Evolutionary conservation across 805 yeast genomes (phyloP), one percentile per base, ranked within the genome.

Genomic region (Diddensiella caesifluorescens): DNA sequence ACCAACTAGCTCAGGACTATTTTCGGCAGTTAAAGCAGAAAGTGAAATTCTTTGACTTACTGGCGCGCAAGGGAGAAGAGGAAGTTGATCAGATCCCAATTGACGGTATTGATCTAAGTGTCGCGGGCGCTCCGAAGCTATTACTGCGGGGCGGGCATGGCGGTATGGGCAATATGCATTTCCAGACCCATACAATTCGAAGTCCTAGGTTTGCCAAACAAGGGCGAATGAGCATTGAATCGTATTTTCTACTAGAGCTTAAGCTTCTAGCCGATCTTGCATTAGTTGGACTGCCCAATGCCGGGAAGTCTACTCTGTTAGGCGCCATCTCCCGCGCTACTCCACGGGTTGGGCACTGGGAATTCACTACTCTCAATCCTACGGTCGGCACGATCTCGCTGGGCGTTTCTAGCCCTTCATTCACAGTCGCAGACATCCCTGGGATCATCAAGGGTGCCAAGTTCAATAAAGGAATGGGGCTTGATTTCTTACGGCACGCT

Each of bases 361-460:
- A 83, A 55, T 92, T 92, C 59, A 92, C 98, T 0, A 92, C 98
- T 0, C 65, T 92, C 40, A 86, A 80, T 47, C 98, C 98, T 0
- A 81, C 87, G 0, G 77, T 92, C 37, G 98, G 98, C 3, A 90
- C 97, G 0, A 83, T 92, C 10, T 70, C 72, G 35, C 61, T 79
- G 16, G 74, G 81, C 1, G 73, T 81, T 2, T 62, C 68, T 2
- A 55, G 56, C 33, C 52, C 54, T 19, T 73, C 83, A 4, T 89
- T 90, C 59, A 85, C 96, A 0, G 97, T 92, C 1, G 97, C 97
- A 1, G 98, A 92, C 65, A 92, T 92, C 44, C 98, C 98, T 0
- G 98, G 98, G 4, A 83, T 92, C 34, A 83, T 92, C 46, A 73
- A 79, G 60, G 97, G 95, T 4, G 97, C 98, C 0, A 73, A 79